Evolutionary conservation across 2,329 filamentous ascomycete species (phyloP).

Genomic region (Fusarium sp.): DNA sequence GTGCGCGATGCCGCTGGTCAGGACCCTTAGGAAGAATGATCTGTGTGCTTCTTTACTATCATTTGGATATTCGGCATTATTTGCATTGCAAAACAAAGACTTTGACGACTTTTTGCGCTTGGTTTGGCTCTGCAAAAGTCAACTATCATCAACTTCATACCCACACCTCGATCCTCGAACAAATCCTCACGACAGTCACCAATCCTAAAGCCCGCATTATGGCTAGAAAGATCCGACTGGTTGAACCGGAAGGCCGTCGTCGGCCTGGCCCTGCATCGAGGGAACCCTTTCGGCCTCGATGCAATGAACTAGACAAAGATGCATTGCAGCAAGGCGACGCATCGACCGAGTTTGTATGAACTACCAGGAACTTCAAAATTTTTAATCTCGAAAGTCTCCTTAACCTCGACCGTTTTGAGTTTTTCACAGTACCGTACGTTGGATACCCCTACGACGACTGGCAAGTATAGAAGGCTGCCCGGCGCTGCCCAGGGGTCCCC

Average conservation of each 20-base stretch:
- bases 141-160: not conserved
- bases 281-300: not conserved
- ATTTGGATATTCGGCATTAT: not conserved
- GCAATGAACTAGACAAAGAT: not conserved
- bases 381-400: slow-evolving; percentile 1
- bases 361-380: not conserved
- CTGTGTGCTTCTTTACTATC: not conserved
- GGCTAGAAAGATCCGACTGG: slow-evolving; percentile 3
- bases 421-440: slow-evolving; percentile 7
- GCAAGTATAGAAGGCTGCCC: slow-evolving; percentile 1
- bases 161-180: not conserved
- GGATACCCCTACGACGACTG: not conserved
- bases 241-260: not conserved
- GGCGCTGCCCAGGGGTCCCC: not conserved
- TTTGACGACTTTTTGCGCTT: not conserved
- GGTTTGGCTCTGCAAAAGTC: not conserved
- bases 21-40: not conserved
- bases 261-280: not conserved
- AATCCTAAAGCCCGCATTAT: slow-evolving; percentile 7
- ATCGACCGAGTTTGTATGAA: slow-evolving; percentile 23
- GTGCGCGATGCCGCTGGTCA: not conserved
- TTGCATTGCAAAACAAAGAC: too few relatives aligned
- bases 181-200: slow-evolving; percentile 2
- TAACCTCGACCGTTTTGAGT: slow-evolving; percentile 9
- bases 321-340: not conserved